phyloP scores from a whole-genome alignment of 192 early-diverging fungal species.

The Coemansia pectinata region DNA sequence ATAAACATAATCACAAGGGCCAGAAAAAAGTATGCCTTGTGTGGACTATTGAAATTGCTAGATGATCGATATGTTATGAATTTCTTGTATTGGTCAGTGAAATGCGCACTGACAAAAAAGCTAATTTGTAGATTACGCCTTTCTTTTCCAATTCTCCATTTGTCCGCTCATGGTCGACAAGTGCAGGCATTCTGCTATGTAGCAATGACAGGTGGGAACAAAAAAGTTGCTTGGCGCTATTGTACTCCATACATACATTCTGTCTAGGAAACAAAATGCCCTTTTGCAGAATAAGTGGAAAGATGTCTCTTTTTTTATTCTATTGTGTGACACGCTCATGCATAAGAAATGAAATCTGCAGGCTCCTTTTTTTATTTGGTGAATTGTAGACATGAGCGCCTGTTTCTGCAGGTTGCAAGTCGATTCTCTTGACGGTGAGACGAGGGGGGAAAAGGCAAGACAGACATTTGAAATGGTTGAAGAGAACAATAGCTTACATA shows the following conservation, averaged over 20 bases:
- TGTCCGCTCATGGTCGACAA: neutral
- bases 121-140: neutral
- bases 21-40: neutral
- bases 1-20: neutral
- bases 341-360: constrained; percentile 9
- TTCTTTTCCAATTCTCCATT: neutral
- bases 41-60: neutral
- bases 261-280: neutral
- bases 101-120: neutral
- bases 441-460: neutral
- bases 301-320: neutral
- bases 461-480: neutral
- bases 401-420: neutral
- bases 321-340: neutral
- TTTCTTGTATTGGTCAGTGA: no score
- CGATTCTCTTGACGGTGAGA: neutral
- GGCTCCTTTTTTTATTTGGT: neutral
- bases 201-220: neutral
- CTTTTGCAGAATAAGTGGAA: neutral
- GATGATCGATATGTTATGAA: no score
- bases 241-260: neutral
- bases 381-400: neutral
- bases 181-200: neutral
- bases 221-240: neutral
- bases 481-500: constrained; percentile 1